Evolutionary conservation across 495 filamentous ascomycete genomes (phyloP).

Genomic region (Letharia columbiana): DNA sequence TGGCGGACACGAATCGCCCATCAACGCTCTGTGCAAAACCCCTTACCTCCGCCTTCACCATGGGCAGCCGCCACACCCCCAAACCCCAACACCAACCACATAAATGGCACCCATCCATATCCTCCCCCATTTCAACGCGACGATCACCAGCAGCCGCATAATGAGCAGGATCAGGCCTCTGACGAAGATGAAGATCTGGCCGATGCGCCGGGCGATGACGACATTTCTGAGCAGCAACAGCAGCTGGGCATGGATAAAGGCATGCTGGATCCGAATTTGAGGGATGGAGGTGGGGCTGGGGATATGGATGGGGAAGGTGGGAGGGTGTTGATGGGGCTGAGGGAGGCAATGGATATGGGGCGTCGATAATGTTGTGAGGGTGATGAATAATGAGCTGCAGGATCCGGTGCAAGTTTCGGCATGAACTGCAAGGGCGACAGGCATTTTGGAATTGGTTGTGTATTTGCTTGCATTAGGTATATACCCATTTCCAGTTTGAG

Average conservation of each 20-base stretch:
- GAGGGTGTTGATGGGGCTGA: constrained; percentile 21
- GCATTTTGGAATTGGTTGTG: background rate
- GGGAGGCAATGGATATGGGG: constrained; percentile 11
- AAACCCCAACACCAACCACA: constrained; percentile 1
- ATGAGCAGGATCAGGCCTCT: constrained; percentile 18
- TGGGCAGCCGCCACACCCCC: constrained; percentile 5
- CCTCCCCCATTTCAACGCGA: constrained; percentile 14
- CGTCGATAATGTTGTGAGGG: constrained; percentile 1
- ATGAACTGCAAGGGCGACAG: background rate
- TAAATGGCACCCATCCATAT: constrained; percentile 15
- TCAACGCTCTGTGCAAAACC: constrained; percentile 18
- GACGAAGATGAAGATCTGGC: constrained; percentile 20
- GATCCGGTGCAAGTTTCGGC: background rate
- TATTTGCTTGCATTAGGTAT: background rate
- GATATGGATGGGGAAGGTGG: constrained; percentile 19
- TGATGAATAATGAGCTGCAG: background rate
- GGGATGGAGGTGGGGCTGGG: constrained; percentile 8
- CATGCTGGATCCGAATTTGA: constrained; percentile 23
- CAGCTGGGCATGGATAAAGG: constrained; percentile 14
- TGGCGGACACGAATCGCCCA: constrained; percentile 46
- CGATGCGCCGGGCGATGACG: constrained; percentile 20
- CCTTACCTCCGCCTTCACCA: constrained; percentile 11
- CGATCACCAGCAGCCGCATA: background rate
- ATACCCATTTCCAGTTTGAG: background rate
- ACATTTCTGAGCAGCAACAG: constrained; percentile 5